These are phyloP conservation scores for Coemansia reversa DNA, from an alignment of 192 early-diverging fungal species.

Conservation along the genomic window DNA sequence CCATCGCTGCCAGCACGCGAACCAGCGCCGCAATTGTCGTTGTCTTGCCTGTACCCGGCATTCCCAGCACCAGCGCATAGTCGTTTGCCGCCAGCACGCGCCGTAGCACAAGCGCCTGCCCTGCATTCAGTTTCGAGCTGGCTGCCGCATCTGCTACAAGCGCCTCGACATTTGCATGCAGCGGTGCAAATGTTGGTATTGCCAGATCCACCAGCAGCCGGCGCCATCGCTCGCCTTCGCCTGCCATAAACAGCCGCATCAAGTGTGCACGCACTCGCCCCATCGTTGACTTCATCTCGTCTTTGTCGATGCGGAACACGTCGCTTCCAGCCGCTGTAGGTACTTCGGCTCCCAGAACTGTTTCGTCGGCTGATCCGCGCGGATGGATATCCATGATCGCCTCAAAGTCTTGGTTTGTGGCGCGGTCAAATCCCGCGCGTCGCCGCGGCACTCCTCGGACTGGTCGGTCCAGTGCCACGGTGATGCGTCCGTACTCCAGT, in stretches of 20 bases:
- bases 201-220: slow-evolving; percentile 79
- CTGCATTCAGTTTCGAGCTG: slow-evolving; percentile 61
- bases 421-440: slow-evolving; percentile 55
- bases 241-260: slow-evolving; percentile 62
- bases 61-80: slow-evolving; percentile 89
- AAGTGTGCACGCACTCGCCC: slow-evolving; percentile 72
- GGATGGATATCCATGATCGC: slow-evolving; percentile 40
- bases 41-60: slow-evolving; percentile 98
- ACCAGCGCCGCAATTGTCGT: slow-evolving; percentile 84
- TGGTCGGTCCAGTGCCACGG: slow-evolving; percentile 61
- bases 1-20: slow-evolving; percentile 59
- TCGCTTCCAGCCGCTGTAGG: slow-evolving; percentile 37
- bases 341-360: slow-evolving; percentile 22
- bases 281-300: slow-evolving; percentile 73
- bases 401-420: slow-evolving; percentile 59
- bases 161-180: slow-evolving; percentile 21
- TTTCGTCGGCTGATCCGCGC: slow-evolving; percentile 21
- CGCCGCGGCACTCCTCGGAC: slow-evolving; percentile 66
- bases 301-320: slow-evolving; percentile 75
- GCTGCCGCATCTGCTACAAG: slow-evolving; percentile 13
- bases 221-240: slow-evolving; percentile 57
- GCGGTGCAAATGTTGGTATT: slow-evolving; percentile 60
- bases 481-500: slow-evolving; percentile 52
- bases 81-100: slow-evolving; percentile 77
- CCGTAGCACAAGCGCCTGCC: slow-evolving; percentile 69